These are phyloP conservation scores for Lasiodiplodia sp. DNA, from an alignment of 2,329 filamentous ascomycete genomes.

Conservation along the genomic window DNA sequence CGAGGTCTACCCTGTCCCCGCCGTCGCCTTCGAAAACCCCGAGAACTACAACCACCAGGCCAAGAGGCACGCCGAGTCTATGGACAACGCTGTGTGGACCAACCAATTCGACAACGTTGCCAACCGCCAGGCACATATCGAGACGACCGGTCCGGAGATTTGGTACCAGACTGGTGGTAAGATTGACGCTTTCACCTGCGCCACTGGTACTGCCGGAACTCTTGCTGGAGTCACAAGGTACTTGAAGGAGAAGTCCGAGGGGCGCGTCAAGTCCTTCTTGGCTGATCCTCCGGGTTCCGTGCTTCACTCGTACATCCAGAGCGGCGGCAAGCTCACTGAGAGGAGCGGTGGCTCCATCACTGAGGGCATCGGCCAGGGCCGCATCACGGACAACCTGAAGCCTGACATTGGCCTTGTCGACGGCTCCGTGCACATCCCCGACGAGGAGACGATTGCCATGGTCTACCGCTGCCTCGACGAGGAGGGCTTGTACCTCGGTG, in stretches of 20 bases:
- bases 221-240: conserved; percentile 88
- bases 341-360: conserved; percentile 88
- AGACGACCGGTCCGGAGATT: conserved; percentile 97
- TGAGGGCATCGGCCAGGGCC: conserved; percentile 95
- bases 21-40: conserved; percentile 93
- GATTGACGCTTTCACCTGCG: conserved; percentile 93
- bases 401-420: conserved; percentile 86
- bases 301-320: conserved; percentile 88
- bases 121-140: conserved; percentile 91
- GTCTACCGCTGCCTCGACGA: conserved; percentile 96
- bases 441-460: conserved; percentile 97
- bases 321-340: conserved; percentile 83
- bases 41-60: conserved; percentile 99
- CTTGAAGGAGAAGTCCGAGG: conserved; percentile 81
- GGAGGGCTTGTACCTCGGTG: conserved; percentile 93
- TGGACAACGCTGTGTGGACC: conserved; percentile 95
- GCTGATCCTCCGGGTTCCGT: conserved; percentile 95
- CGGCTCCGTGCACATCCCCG: conserved; percentile 81
- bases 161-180: conserved; percentile 89
- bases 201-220: conserved; percentile 91
- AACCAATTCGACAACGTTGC: conserved; percentile 98
- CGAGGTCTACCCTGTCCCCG: conserved; percentile 94
- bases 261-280: conserved; percentile 83
- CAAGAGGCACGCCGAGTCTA: conserved; percentile 80
- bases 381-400: conserved; percentile 91